Evolutionary conservation across 176 grass and related monocot genomes (phyloP), one percentile per base, ranked within the genome.

Genomic region (Olyra latifolia): DNA sequence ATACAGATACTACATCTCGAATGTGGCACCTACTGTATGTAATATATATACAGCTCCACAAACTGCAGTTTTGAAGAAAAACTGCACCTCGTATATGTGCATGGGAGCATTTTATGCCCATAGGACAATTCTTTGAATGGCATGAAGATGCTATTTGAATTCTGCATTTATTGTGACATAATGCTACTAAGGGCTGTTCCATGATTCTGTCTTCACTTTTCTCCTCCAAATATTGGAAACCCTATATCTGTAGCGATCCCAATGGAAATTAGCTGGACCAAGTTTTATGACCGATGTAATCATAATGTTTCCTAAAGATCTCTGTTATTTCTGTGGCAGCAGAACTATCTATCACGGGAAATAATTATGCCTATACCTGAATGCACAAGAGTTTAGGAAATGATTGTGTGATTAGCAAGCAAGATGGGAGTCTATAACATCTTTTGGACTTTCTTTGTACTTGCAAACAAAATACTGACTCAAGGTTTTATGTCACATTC

Each of bases 121-220:
- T 8, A 43, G n/a, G 40, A 59, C 1, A 67, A n/a, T 22, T 53
- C 22, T 3, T 62, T 54, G 23, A 13, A 35, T 68, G 35, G 0
- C 9, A 76, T 25, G 13, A 62, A n/a, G n/a, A n/a, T n/a, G n/a
- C 11, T 74, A 62, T 63, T 80, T 66, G 40, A 25, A 39, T 81
- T 67, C 1, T 42, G 7, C 28, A 4, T 40, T 62, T 40, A 8
- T 2, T 42, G 0, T 0, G 11, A 3, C 16, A 13, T 39, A 68
- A n/a, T 65, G 5, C 3, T 72, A 55, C 0, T 27, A 16, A 23
- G 10, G 7, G 28, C 22, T 50, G 15, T 41, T 30, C 39, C 35
- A 60, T 42, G 32, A 30, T 61, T 5, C n/a, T 69, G 6, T 29
- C 15, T 23, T 52, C 20, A 10, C 30, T 65, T 35, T 19, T 2